phyloP scores from a whole-genome alignment of 305 asterid genomes.

The Fraxinus paxiana region DNA sequence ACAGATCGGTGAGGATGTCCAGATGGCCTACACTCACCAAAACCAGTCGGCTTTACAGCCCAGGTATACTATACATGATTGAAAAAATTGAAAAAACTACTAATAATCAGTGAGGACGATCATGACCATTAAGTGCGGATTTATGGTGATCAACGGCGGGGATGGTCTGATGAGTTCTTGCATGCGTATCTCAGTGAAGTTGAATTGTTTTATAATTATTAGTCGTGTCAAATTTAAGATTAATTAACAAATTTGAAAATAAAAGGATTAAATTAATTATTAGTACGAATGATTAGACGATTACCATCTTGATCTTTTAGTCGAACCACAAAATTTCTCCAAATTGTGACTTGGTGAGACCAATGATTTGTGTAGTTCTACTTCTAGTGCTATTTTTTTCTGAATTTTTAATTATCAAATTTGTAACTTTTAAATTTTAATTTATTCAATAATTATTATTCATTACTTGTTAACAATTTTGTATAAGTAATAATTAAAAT shows the following conservation, averaged over 20 bases:
- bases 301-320: too few relatives aligned
- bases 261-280: neutral
- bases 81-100: neutral
- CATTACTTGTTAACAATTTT: too few relatives aligned
- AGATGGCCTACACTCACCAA: constrained; percentile 67
- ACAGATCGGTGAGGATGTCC: constrained; percentile 77
- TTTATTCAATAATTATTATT: too few relatives aligned
- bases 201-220: neutral
- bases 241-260: neutral
- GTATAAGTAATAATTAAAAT: too few relatives aligned
- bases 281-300: neutral
- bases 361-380: too few relatives aligned
- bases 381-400: too few relatives aligned
- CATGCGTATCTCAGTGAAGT: neutral
- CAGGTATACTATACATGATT: constrained; percentile 40
- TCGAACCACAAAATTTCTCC: too few relatives aligned
- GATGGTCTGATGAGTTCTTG: constrained; percentile 4
- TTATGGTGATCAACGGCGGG: constrained; percentile 16
- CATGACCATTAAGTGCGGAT: neutral
- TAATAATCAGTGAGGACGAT: neutral
- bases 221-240: neutral
- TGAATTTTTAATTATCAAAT: too few relatives aligned
- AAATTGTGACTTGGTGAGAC: neutral
- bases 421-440: too few relatives aligned
- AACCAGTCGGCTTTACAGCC: constrained; percentile 68